Evolutionary conservation across 495 filamentous ascomycete genomes (phyloP).

Genomic region (Echria macrotheca): DNA sequence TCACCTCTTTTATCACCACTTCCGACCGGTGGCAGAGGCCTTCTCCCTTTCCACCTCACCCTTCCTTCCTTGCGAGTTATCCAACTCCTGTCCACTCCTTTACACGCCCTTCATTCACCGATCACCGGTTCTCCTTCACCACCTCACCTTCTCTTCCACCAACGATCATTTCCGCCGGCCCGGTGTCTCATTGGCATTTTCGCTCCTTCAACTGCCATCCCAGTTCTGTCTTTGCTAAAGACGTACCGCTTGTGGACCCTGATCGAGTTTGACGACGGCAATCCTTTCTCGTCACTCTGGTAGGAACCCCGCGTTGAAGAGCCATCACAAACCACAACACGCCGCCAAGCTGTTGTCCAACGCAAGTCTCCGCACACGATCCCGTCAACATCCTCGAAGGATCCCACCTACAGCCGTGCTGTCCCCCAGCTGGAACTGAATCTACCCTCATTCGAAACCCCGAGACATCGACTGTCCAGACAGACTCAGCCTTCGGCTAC

Average conservation of each 20-base stretch:
- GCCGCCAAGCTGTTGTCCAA: conserved; percentile 28
- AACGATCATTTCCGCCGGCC: conserved; percentile 4
- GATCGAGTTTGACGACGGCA: conserved; percentile 8
- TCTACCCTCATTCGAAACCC: conserved; percentile 2
- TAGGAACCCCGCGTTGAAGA: too few relatives aligned
- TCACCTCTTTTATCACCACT: conserved; percentile 17
- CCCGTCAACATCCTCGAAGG: conserved; percentile 32
- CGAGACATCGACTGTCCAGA: conserved; percentile 7
- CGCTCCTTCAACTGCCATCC: conserved; percentile 22
- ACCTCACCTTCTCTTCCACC: conserved; percentile 4
- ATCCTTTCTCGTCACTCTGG: conserved; percentile 31
- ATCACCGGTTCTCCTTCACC: conserved; percentile 8
- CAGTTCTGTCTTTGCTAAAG: conserved; percentile 10
- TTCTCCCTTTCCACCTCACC: conserved; percentile 18
- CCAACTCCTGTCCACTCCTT: conserved; percentile 36
- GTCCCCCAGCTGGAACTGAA: conserved; percentile 35
- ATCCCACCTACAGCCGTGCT: conserved; percentile 32
- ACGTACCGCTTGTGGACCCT: conserved; percentile 19
- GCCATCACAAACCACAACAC: conserved; percentile 29
- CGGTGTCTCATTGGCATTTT: conserved; percentile 27
- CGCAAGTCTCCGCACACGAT: conserved; percentile 23
- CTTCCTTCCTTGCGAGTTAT: conserved; percentile 20
- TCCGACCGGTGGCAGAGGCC: conserved; percentile 11
- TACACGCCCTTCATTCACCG: conserved; percentile 11
- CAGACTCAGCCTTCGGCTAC: conserved; percentile 4